These are phyloP conservation scores for Ambispora gerdemannii DNA, from an alignment of 192 early-diverging fungal genomes.

Conservation along the genomic window DNA sequence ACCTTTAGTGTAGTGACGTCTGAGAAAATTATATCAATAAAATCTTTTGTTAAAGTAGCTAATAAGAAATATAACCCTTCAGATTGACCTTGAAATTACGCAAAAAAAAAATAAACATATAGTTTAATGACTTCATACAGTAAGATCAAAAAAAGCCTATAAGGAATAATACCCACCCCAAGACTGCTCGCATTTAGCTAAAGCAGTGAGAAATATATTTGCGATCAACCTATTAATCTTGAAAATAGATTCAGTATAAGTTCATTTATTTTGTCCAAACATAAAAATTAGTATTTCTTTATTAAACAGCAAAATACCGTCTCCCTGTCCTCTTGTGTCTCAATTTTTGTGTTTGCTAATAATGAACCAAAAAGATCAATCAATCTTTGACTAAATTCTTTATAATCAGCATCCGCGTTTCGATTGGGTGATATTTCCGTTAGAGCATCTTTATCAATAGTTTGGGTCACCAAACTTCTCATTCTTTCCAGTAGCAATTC, in stretches of 20 bases:
- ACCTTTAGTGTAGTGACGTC: neutral
- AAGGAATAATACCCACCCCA: neutral
- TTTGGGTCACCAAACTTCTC: neutral
- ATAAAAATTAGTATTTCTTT: no score
- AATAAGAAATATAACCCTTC: slow-evolving; percentile 1
- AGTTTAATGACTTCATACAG: neutral
- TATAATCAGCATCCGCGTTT: slow-evolving; percentile 4
- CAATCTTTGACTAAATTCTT: slow-evolving; percentile 21
- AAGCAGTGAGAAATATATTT: neutral
- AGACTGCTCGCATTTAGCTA: slow-evolving; percentile 11
- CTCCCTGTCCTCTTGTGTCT: neutral
- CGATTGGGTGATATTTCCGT: neutral
- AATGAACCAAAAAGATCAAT: slow-evolving; percentile 2
- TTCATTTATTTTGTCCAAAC: no score
- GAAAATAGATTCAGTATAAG: no score
- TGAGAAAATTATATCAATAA: neutral
- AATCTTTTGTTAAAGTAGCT: neutral
- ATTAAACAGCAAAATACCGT: no score
- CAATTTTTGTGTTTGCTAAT: neutral
- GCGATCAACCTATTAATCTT: neutral
- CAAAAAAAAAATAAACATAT: neutral
- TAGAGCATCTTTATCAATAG: neutral
- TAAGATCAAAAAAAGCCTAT: neutral
- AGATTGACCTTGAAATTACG: slow-evolving; percentile 8
- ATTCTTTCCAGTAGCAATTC: neutral